These are phyloP conservation scores for Ganoderma sinense DNA, from an alignment of 1,284 basidiomycete genomes.

Conservation along the genomic window DNA sequence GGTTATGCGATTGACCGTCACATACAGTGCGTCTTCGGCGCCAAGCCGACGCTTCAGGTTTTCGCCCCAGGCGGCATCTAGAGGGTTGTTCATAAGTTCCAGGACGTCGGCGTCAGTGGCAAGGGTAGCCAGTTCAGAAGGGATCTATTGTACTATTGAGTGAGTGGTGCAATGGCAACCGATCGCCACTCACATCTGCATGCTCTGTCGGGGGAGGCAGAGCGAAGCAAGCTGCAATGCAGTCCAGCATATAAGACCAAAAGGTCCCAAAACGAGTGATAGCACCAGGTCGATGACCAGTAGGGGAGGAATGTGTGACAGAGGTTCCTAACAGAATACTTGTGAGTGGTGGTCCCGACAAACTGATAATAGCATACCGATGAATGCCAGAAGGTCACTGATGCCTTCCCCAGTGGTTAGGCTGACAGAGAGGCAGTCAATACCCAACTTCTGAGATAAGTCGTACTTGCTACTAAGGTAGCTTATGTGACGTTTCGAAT, in stretches of 20 bases:
- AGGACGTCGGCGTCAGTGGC: constrained; percentile 1
- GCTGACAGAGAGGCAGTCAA: constrained; percentile 6
- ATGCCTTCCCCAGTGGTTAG: background rate
- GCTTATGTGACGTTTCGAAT: background rate
- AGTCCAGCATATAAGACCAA: background rate
- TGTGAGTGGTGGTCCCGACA: background rate
- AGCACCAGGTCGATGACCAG: background rate
- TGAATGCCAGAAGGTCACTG: background rate
- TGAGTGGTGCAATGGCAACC: background rate
- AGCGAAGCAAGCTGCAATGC: constrained; percentile 14
- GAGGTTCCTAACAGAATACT: background rate
- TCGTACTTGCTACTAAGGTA: background rate
- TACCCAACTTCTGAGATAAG: background rate
- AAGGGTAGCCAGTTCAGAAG: background rate
- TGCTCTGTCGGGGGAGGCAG: background rate
- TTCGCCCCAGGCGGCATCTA: constrained; percentile 5
- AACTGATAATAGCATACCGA: constrained; percentile 2
- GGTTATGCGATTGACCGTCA: constrained; percentile 11
- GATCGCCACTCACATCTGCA: background rate
- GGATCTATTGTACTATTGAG: background rate
- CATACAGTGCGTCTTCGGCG: background rate
- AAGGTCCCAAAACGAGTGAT: too few species aligned
- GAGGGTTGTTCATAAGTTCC: background rate
- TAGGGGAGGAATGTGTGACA: background rate
- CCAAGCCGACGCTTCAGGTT: constrained; percentile 11